Evolutionary conservation across 257 asterid genomes (phyloP).

Genomic region (Marsdenia floribunda): DNA sequence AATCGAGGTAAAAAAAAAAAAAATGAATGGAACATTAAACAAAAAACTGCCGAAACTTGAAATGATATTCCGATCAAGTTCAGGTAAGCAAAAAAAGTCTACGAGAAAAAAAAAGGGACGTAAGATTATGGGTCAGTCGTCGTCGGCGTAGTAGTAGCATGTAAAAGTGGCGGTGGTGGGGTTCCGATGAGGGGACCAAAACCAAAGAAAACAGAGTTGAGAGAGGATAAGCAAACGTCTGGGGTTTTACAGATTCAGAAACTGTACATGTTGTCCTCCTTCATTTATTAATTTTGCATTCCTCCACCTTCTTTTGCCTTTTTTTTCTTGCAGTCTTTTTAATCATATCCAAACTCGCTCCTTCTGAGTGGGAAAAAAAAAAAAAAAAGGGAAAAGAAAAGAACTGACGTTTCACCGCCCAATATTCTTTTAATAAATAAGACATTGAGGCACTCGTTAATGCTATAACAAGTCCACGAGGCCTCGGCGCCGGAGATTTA

Average conservation of each 20-base stretch:
- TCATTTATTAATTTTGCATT: conserved; percentile 23
- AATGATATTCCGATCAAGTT: too few relatives aligned
- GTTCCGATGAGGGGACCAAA: conserved; percentile 21
- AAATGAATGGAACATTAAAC: too few relatives aligned
- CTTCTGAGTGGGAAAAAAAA: not conserved
- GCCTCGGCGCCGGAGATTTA: not conserved
- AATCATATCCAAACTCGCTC: conserved; percentile 16
- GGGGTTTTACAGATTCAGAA: not conserved
- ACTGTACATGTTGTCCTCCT: conserved; percentile 9
- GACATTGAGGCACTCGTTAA: not conserved
- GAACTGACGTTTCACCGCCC: conserved; percentile 8
- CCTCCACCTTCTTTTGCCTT: not conserved
- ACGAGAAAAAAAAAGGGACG: conserved; percentile 21
- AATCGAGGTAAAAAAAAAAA: too few relatives aligned
- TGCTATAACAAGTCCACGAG: not conserved
- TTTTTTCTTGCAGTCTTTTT: conserved; percentile 1
- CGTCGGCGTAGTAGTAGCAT: not conserved
- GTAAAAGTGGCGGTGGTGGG: not conserved
- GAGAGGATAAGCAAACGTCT: conserved; percentile 1
- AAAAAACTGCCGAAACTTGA: too few relatives aligned
- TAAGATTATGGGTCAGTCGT: conserved; percentile 8
- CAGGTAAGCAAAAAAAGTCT: conserved; percentile 5
- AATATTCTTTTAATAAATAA: not conserved
- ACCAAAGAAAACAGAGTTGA: not conserved
- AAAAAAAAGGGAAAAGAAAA: not conserved